Evolutionary conservation across 495 filamentous ascomycete species (phyloP).

Genomic region (Cercophora sp.): DNA sequence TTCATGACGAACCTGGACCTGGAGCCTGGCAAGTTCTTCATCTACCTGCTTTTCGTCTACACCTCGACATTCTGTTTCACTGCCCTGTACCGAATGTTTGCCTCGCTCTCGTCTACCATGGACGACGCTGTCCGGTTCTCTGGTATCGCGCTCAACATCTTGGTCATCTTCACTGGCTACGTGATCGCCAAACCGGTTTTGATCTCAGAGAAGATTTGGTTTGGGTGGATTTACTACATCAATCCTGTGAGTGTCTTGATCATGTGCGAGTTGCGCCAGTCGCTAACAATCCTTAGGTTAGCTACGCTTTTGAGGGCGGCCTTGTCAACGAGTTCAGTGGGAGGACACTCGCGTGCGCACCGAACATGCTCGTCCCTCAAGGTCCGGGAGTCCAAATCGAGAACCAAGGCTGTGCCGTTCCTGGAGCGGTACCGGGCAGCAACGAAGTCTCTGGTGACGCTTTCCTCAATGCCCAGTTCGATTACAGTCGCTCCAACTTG

Average conservation of each 20-base stretch:
- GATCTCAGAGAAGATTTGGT: conserved; percentile 58
- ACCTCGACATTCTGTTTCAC: conserved; percentile 54
- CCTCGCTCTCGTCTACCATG: conserved; percentile 58
- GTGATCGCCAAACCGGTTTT: conserved; percentile 65
- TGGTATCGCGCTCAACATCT: conserved; percentile 62
- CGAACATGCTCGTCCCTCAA: conserved; percentile 53
- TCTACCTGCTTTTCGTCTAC: conserved; percentile 59
- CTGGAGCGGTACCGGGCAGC: conserved; percentile 52
- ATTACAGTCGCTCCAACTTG: conserved; percentile 59
- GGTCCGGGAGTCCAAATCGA: conserved; percentile 47
- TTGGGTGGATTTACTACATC: conserved; percentile 71
- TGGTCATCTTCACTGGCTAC: conserved; percentile 76
- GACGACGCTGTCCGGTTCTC: conserved; percentile 51
- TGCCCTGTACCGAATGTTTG: conserved; percentile 72
- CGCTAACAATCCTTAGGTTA: conserved; percentile 28
- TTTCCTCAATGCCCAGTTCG: conserved; percentile 55
- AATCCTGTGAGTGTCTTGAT: conserved; percentile 49
- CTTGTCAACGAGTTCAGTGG: conserved; percentile 67
- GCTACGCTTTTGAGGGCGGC: conserved; percentile 68
- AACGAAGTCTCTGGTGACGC: conserved; percentile 52
- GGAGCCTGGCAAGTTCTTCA: conserved; percentile 80
- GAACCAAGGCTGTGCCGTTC: conserved; percentile 57
- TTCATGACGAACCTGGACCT: conserved; percentile 67
- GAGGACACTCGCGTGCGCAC: conserved; percentile 46
- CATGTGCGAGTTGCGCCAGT: background rate